Evolutionary conservation across 2,329 filamentous ascomycete species (phyloP).

Genomic region (Diaporthe velutina): DNA sequence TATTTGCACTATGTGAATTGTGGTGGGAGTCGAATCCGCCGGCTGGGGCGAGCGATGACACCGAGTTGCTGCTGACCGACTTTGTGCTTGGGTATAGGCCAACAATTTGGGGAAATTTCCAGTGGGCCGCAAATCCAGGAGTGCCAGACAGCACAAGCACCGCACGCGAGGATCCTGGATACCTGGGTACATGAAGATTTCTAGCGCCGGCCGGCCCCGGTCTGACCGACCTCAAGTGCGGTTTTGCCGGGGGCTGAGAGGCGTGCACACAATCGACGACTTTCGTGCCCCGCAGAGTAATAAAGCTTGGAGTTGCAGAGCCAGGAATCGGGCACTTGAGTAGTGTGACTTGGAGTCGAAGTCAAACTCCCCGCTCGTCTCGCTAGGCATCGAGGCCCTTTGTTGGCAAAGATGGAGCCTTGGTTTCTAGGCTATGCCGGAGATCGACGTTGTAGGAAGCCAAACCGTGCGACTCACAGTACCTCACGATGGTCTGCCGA

Average conservation of each 20-base stretch:
- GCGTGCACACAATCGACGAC: constrained; percentile 4
- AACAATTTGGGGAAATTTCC: constrained; percentile 4
- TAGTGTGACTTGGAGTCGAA: constrained; percentile 23
- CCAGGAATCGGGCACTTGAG: neutral
- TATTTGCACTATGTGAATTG: neutral
- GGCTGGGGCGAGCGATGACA: constrained; percentile 15
- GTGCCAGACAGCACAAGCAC: neutral
- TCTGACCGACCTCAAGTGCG: constrained; percentile 39
- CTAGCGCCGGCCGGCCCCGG: constrained; percentile 41
- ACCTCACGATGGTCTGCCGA: constrained; percentile 9
- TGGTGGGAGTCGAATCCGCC: neutral
- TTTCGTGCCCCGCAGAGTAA: constrained; percentile 21
- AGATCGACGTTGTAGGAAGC: constrained; percentile 5
- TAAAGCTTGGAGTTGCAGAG: constrained; percentile 1
- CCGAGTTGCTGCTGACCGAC: constrained; percentile 4
- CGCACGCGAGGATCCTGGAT: constrained; percentile 21
- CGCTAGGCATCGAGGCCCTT: constrained; percentile 3
- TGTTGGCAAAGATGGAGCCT: constrained; percentile 3
- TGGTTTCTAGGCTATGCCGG: constrained; percentile 15
- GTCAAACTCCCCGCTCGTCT: constrained; percentile 18
- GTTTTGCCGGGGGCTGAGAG: constrained; percentile 27
- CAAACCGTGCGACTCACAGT: neutral
- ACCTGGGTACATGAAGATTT: constrained; percentile 38
- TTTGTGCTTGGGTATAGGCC: constrained; percentile 23
- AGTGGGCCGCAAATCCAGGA: constrained; percentile 4